Percentiles rank a stretch among this genome's conserved stretches.
Evolutionary conservation across 345 rosid species (phyloP).

Genomic region (Barbarea vulgaris): DNA sequence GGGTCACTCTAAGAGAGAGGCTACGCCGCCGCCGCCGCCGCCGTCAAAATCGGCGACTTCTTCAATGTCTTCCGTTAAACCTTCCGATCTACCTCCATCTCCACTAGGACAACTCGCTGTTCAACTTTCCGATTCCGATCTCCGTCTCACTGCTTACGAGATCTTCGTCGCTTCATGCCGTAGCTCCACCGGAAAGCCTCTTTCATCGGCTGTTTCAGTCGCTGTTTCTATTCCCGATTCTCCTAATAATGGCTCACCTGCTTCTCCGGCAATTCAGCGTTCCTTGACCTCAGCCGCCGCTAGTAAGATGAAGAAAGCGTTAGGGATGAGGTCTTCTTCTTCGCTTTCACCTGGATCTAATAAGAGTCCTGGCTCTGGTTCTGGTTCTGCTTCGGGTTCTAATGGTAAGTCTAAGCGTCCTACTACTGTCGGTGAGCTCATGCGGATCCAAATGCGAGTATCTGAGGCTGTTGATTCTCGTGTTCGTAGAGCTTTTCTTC

Average conservation of each 20-base stretch:
- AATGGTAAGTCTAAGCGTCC: slow-evolving; percentile 60
- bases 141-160: slow-evolving; percentile 83
- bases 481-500: slow-evolving; percentile 81
- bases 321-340: slow-evolving; percentile 66
- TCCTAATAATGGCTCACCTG: slow-evolving; percentile 47
- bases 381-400: slow-evolving; percentile 60
- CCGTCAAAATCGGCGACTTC: slow-evolving; percentile 17
- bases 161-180: slow-evolving; percentile 89
- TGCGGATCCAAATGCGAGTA: slow-evolving; percentile 89
- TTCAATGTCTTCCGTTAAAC: slow-evolving; percentile 49
- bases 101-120: slow-evolving; percentile 75
- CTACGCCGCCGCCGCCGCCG: slow-evolving; percentile 49
- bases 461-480: slow-evolving; percentile 81
- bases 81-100: slow-evolving; percentile 63
- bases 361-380: slow-evolving; percentile 72
- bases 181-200: slow-evolving; percentile 78
- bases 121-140: slow-evolving; percentile 78
- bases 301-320: slow-evolving; percentile 91
- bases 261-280: slow-evolving; percentile 69
- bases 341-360: slow-evolving; percentile 65
- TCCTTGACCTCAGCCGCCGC: slow-evolving; percentile 94
- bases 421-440: slow-evolving; percentile 84
- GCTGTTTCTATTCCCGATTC: slow-evolving; percentile 49
- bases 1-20: slow-evolving; percentile 82
- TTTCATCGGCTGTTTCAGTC: slow-evolving; percentile 43